A percentile compares a stretch with the other conserved stretches of the same genome.
These are phyloP conservation scores for Combretum micranthum DNA, from an alignment of 345 rosid species.

Conservation along the genomic window DNA sequence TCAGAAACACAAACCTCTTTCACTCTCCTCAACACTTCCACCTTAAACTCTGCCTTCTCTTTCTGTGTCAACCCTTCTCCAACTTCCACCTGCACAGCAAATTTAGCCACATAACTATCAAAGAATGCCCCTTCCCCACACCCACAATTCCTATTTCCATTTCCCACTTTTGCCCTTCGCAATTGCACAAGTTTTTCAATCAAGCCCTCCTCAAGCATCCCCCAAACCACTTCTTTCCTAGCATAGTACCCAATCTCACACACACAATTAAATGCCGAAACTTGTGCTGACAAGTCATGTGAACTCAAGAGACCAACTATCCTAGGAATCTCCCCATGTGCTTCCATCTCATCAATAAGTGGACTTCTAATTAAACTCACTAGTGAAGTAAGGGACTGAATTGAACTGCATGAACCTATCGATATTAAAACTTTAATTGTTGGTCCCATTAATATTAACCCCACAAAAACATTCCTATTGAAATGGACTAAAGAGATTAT, in stretches of 20 bases:
- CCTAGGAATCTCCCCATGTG: constrained; percentile 28
- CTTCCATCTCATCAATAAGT: constrained; percentile 44
- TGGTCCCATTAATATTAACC: constrained; percentile 52
- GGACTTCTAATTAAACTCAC: constrained; percentile 35
- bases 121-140: constrained; percentile 13
- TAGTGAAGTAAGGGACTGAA: constrained; percentile 29
- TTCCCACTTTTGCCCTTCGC: constrained; percentile 25
- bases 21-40: constrained; percentile 35
- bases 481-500: constrained; percentile 36
- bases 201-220: constrained; percentile 30
- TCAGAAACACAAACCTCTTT: constrained; percentile 36
- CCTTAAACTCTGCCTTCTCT: constrained; percentile 35
- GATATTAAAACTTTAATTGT: constrained; percentile 32
- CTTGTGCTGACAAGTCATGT: constrained; percentile 11
- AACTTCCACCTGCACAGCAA: constrained; percentile 47
- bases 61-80: constrained; percentile 37
- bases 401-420: constrained; percentile 28
- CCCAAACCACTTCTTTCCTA: constrained; percentile 43
- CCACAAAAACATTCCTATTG: constrained; percentile 53
- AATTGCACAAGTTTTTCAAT: constrained; percentile 34
- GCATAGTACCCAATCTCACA: constrained; percentile 41
- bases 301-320: constrained; percentile 28
- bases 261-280: constrained; percentile 28
- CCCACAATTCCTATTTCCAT: neutral
- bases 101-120: constrained; percentile 26